Percentiles rank a stretch among this genome's conserved stretches.
Conservation (phyloP, 2,329 filamentous ascomycete genomes). For the Ilyonectria robusta region DNA sequence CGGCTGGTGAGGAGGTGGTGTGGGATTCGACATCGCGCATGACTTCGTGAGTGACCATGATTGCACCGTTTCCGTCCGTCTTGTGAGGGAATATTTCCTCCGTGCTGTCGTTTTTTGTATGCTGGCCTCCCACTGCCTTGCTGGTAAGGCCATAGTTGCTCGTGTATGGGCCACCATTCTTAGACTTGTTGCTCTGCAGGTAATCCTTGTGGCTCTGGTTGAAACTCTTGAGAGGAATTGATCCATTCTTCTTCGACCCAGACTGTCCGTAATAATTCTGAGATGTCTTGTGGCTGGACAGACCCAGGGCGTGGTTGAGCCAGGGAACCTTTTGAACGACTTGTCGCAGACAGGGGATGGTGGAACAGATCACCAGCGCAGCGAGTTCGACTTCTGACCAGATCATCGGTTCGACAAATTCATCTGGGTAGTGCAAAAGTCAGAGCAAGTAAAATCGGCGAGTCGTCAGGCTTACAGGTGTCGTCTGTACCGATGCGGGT, state of each 20-base stretch:
- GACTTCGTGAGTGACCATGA: conserved; percentile 39
- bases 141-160: conserved; percentile 36
- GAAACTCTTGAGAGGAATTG: conserved; percentile 36
- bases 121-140: conserved; percentile 32
- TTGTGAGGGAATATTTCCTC: conserved; percentile 43
- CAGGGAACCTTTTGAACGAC: conserved; percentile 48
- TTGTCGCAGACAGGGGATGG: conserved; percentile 50
- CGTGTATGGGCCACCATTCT: conserved; percentile 11
- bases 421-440: conserved; percentile 30
- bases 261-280: conserved; percentile 29
- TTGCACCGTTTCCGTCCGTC: conserved; percentile 37
- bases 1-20: conserved; percentile 23
- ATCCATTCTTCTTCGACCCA: conserved; percentile 29
- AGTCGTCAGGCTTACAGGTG: conserved; percentile 40
- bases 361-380: conserved; percentile 52
- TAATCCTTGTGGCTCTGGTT: conserved; percentile 32
- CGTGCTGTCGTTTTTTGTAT: conserved; percentile 39
- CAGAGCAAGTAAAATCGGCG: neutral
- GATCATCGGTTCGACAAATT: conserved; percentile 46
- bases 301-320: conserved; percentile 48
- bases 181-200: conserved; percentile 29
- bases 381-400: conserved; percentile 52
- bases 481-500: conserved; percentile 42
- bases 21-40: conserved; percentile 34
- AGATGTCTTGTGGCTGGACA: conserved; percentile 41